Evolutionary conservation across 495 filamentous ascomycete species (phyloP), one percentile per base, ranked within the genome.

Genomic region (Podospora pseudocomata): DNA sequence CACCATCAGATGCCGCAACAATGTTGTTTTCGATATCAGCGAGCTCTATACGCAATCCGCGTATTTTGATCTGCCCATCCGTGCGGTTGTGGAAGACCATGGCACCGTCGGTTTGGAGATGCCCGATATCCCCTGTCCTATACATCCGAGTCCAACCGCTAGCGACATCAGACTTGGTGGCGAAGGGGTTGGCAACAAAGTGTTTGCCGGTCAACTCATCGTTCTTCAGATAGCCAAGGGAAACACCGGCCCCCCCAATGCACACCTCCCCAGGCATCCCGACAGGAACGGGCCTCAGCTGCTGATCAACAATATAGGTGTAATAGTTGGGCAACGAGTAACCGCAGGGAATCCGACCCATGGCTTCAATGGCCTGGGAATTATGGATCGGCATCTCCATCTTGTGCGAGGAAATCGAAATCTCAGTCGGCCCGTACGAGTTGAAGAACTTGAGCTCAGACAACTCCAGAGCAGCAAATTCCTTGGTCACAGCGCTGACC

Each of bases 11-110:
- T 0, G 70, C 60, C 1, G 65, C 11, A 3, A 84, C 2, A 0
- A 86, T 73, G 9, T 68, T 67, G 2, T 18, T 23, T 68, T 85
- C 84, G 5, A 87, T 75, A 15, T 88, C 86, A 16, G 75, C 63
- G 0, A 88, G 66, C 5, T 88, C 84, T 11, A 87, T 80, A 0
- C 86, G 83, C 6, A 86, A 63, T 0, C 86, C 86, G 0, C 81
- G 73, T 3, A 88, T 54, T 66, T 88, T 87, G 54, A 86, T 69
- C 68, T 85, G 82, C 5, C 83, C 83, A 0, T 65, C 68, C 6
- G 84, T 78, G 1, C 86, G 80, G 2, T 78, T 77, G 0, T 74
- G 58, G 53, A 83, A 71, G 0, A 79, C 56, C 1, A 87, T 49
- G 0, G 68, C 13, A 0, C 85, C 86, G 63, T 83, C 81, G 0